phyloP scores from a whole-genome alignment of 1,139 yeast species.

The Blastobotrys raffinosifermentans region DNA sequence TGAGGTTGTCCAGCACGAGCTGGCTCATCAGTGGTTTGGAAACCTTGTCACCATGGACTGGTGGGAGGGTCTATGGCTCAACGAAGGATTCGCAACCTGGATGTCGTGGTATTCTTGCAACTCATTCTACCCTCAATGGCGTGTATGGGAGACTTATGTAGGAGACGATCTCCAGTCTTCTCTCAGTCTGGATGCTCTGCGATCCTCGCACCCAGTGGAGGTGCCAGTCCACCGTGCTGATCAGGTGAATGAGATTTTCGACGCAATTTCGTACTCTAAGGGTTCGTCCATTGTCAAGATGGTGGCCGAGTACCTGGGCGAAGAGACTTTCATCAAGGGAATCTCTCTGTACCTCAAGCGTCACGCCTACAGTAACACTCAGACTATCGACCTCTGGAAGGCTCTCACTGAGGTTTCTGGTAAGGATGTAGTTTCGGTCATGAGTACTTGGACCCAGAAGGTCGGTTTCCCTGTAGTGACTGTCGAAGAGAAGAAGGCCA shows the following conservation, averaged over 20 bases:
- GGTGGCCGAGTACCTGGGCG: conserved; percentile 73
- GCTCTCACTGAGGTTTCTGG: conserved; percentile 70
- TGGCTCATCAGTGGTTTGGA: conserved; percentile 95
- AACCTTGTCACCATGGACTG: conserved; percentile 88
- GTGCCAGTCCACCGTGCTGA: conserved; percentile 77
- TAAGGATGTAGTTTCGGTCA: conserved; percentile 61
- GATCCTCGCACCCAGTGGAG: conserved; percentile 82
- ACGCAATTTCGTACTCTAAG: conserved; percentile 76
- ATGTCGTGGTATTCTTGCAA: conserved; percentile 79
- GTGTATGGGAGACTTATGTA: conserved; percentile 71
- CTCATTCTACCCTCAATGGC: conserved; percentile 78
- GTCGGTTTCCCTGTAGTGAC: conserved; percentile 80
- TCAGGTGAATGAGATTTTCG: conserved; percentile 83
- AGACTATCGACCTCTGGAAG: conserved; percentile 75
- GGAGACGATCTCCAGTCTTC: conserved; percentile 67
- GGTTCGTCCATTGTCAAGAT: conserved; percentile 76
- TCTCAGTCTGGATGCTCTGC: conserved; percentile 61
- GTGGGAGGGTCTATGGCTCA: conserved; percentile 93
- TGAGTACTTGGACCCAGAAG: conserved; percentile 78
- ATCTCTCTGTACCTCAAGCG: conserved; percentile 65
- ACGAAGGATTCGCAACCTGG: conserved; percentile 92
- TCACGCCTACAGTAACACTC: conserved; percentile 71
- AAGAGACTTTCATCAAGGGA: conserved; percentile 68
- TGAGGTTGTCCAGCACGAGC: conserved; percentile 83
- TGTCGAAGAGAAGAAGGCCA: conserved; percentile 45